phyloP scores from a whole-genome alignment of 1,139 yeast genomes.

The Debaryomyces singareniensis region DNA sequence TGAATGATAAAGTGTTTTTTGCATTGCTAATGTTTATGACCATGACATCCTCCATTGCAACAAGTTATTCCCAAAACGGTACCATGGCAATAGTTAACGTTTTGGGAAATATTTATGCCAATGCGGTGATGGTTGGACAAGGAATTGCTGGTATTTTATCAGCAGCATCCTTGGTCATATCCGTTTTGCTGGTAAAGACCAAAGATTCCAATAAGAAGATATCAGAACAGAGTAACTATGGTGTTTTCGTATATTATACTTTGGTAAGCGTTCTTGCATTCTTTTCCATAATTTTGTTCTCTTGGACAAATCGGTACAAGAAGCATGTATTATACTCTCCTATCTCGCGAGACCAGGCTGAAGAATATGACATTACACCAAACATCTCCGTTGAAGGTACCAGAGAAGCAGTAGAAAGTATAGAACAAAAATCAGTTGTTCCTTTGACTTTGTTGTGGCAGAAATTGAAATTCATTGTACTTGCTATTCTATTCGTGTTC shows the following conservation, averaged over 20 bases:
- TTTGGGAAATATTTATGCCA: conserved; percentile 71
- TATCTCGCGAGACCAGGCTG: conserved; percentile 10
- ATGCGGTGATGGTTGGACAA: conserved; percentile 91
- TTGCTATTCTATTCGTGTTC: conserved; percentile 70
- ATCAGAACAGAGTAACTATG: conserved; percentile 31
- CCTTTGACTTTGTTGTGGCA: conserved; percentile 48
- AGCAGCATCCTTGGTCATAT: conserved; percentile 62
- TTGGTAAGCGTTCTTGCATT: conserved; percentile 62
- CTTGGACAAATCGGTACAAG: conserved; percentile 17
- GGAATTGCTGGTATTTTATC: conserved; percentile 92
- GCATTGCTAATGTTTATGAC: conserved; percentile 51
- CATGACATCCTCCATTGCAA: conserved; percentile 53
- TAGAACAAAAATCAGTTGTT: conserved; percentile 23
- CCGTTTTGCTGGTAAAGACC: conserved; percentile 38
- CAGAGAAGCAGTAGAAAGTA: conserved; percentile 17
- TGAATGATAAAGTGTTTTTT: conserved; percentile 38
- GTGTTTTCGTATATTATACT: conserved; percentile 60
- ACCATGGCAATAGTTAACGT: conserved; percentile 82
- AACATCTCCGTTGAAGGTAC: conserved; percentile 23
- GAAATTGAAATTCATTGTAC: conserved; percentile 56
- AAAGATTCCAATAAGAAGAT: conserved; percentile 8
- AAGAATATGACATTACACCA: conserved; percentile 5
- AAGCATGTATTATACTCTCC: conserved; percentile 7
- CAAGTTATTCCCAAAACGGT: conserved; percentile 82
- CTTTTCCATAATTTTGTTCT: conserved; percentile 36